Evolutionary conservation across 768 basidiomycete species (phyloP).

Genomic region (Galerina marginata): DNA sequence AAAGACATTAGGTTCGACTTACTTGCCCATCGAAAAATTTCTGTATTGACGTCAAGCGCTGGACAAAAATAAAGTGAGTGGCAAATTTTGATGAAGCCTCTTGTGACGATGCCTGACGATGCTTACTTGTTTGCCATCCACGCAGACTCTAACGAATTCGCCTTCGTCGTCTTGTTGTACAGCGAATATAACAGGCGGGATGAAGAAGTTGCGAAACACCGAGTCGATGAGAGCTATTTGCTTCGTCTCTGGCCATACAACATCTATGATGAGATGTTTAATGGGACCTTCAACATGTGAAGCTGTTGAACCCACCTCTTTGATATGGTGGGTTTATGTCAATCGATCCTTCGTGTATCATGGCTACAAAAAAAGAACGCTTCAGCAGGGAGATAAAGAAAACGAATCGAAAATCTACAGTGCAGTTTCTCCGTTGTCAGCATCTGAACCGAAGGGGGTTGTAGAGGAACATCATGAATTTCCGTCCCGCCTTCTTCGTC

Average conservation of each 20-base stretch:
- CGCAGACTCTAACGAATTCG: constrained; percentile 63
- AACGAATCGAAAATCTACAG: constrained; percentile 32
- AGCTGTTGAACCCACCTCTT: constrained; percentile 50
- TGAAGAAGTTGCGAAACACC: constrained; percentile 76
- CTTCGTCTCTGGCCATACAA: constrained; percentile 78
- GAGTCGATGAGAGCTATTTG: constrained; percentile 79
- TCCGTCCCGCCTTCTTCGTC: constrained; percentile 25
- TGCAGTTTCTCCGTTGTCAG: constrained; percentile 53
- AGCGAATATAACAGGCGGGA: constrained; percentile 83
- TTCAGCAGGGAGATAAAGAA: not conserved
- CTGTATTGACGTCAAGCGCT: constrained; percentile 79
- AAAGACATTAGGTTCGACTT: constrained; percentile 27
- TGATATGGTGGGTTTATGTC: constrained; percentile 78
- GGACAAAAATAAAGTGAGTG: not conserved
- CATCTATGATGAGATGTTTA: constrained; percentile 46
- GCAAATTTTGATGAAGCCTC: constrained; percentile 6
- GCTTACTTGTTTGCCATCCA: constrained; percentile 84
- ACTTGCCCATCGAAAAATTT: constrained; percentile 79
- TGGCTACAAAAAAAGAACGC: constrained; percentile 39
- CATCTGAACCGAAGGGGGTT: constrained; percentile 44
- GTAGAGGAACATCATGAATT: constrained; percentile 50
- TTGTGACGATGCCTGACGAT: constrained; percentile 5
- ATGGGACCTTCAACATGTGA: constrained; percentile 1
- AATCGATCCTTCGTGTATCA: constrained; percentile 72
- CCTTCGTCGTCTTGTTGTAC: constrained; percentile 58